Percentiles rank a stretch among this genome's conserved stretches.
Evolutionary conservation across 1,139 yeast species (phyloP).

Genomic region (Ogataea hybrid): DNA sequence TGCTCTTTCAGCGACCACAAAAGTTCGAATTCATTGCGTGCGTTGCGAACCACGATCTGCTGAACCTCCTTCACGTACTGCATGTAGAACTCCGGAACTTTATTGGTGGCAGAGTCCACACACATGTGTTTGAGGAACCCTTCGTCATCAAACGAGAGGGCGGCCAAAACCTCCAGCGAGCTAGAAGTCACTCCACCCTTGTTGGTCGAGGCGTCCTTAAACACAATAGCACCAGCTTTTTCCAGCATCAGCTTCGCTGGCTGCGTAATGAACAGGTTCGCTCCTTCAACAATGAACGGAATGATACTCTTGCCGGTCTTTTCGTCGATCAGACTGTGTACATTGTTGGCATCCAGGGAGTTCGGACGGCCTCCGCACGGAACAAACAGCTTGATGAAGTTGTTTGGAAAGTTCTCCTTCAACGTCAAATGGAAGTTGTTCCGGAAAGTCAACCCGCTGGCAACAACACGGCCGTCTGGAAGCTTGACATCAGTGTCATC

Average conservation of each 20-base stretch:
- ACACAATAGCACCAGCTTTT: constrained; percentile 79
- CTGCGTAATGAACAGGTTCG: constrained; percentile 92
- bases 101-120: constrained; percentile 50
- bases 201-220: constrained; percentile 96
- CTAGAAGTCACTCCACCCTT: constrained; percentile 99
- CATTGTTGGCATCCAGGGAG: constrained; percentile 88
- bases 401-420: constrained; percentile 57
- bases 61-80: constrained; percentile 85
- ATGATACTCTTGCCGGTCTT: constrained; percentile 75
- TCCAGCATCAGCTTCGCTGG: constrained; percentile 87
- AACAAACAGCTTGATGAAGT: constrained; percentile 77
- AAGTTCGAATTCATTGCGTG: constrained; percentile 80
- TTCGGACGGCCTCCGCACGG: constrained; percentile 99
- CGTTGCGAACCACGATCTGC: constrained; percentile 69
- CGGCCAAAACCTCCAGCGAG: constrained; percentile 91
- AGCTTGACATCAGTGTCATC: constrained; percentile 79
- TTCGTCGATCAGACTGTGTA: constrained; percentile 64
- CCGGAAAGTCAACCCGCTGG: constrained; percentile 90
- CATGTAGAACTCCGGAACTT: constrained; percentile 72
- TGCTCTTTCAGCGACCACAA: constrained; percentile 74
- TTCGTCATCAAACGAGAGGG: constrained; percentile 85
- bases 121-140: constrained; percentile 79
- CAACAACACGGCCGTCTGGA: constrained; percentile 70
- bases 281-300: constrained; percentile 96
- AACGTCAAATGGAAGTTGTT: constrained; percentile 82